These are phyloP conservation scores for Corrigiola litoralis DNA, from an alignment of 179 eudicot genomes.

Conservation along the genomic window DNA sequence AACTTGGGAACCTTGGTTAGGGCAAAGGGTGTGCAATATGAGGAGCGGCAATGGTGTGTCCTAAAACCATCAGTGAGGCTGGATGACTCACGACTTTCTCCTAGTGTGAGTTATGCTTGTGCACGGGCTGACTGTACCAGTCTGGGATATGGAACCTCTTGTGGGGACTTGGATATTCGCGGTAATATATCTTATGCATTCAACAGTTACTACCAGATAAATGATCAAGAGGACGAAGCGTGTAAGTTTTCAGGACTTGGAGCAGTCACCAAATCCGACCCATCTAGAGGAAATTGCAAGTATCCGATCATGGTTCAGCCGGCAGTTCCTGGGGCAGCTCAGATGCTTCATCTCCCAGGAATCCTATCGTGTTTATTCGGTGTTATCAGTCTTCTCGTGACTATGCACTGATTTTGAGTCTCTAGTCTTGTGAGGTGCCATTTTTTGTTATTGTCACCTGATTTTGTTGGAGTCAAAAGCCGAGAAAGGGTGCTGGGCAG, in stretches of 20 bases:
- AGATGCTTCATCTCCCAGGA: slow-evolving; percentile 6
- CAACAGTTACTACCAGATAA: slow-evolving; percentile 76
- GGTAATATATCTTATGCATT: slow-evolving; percentile 76
- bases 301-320: slow-evolving; percentile 63
- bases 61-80: slow-evolving; percentile 53
- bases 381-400: slow-evolving; percentile 7
- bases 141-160: slow-evolving; percentile 74
- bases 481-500: too few species aligned
- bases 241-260: slow-evolving; percentile 59
- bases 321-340: slow-evolving; percentile 14
- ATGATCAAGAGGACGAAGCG: slow-evolving; percentile 71
- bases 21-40: slow-evolving; percentile 50
- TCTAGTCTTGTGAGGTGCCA: background rate
- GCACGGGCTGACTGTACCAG: slow-evolving; percentile 72
- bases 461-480: background rate
- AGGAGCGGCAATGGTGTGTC: slow-evolving; percentile 72
- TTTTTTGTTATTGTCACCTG: slow-evolving; percentile 4
- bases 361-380: slow-evolving; percentile 10
- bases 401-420: slow-evolving; percentile 18
- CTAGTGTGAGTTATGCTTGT: slow-evolving; percentile 79
- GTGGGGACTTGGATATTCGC: slow-evolving; percentile 53
- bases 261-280: slow-evolving; percentile 57
- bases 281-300: slow-evolving; percentile 53
- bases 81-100: slow-evolving; percentile 54
- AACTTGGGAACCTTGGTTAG: slow-evolving; percentile 34